Percentiles rank a stretch among this genome's conserved stretches.
These are phyloP conservation scores for Metschnikowia cerradonensis DNA, from an alignment of 805 yeast genomes.

Conservation along the genomic window DNA sequence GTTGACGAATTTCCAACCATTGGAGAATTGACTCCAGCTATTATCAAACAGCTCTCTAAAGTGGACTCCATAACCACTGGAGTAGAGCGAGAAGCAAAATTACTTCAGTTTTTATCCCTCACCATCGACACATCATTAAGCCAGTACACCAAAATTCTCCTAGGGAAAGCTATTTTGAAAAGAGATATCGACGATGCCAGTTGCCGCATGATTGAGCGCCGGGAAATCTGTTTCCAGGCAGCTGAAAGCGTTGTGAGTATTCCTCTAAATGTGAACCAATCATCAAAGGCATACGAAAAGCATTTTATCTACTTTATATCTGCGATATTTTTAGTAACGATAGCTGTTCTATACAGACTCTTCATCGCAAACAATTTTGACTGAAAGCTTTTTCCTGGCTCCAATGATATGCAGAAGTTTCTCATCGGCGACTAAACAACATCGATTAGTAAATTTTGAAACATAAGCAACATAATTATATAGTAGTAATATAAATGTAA, in stretches of 20 bases:
- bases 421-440: background rate
- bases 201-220: conserved; percentile 33
- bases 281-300: conserved; percentile 19
- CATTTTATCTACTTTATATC: conserved; percentile 23
- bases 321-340: conserved; percentile 22
- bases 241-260: conserved; percentile 41
- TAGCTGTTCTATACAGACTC: conserved; percentile 28
- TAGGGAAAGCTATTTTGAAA: conserved; percentile 40
- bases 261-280: conserved; percentile 35
- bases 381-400: background rate
- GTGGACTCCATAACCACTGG: conserved; percentile 38
- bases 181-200: conserved; percentile 24
- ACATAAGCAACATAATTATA: background rate
- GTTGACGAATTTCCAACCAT: conserved; percentile 25
- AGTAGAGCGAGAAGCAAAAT: conserved; percentile 30
- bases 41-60: conserved; percentile 28
- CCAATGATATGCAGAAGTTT: background rate
- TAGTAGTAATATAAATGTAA: background rate
- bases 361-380: conserved; percentile 15
- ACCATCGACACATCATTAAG: conserved; percentile 33
- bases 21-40: conserved; percentile 20
- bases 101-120: conserved; percentile 26
- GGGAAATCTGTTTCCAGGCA: conserved; percentile 39
- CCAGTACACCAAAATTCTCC: conserved; percentile 34
- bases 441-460: background rate